Evolutionary conservation across 768 basidiomycete species (phyloP), one percentile per base, ranked within the genome.

Genomic region (Auriscalpium microsporum): DNA sequence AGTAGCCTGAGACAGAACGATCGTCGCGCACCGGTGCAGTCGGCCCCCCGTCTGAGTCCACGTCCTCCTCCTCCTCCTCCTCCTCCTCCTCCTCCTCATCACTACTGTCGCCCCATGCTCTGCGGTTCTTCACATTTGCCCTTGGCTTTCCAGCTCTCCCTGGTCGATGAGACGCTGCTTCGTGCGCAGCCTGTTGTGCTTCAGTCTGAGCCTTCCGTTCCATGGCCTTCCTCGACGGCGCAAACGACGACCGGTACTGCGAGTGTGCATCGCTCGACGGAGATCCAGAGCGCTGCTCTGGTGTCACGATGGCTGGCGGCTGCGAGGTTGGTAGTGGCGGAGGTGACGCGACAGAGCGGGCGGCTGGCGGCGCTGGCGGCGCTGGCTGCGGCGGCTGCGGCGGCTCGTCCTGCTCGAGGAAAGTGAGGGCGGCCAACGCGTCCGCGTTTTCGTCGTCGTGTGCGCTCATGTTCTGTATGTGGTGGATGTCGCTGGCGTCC

Each of bases 121-220:
- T 68, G 10, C 58, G 53, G 50, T 67, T 72, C 35, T 71, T 68
- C 17, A 77, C 73, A 62, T 78, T 75, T n/a, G 71, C 73, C 61
- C 62, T 69, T 60, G 64, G 63, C 62, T 59, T 71, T 36, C 69
- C 76, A 35, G 68, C 75, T 65, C 84, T 75, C 52, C 86, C 94
- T 46, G 86, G 94, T 63, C 80, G 81, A 55, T 84, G 82, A 45
- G 76, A 80, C 10, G 88, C 91, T 42, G 87, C 87, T 45, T 91
- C 81, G 35, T 86, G 81, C 1, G 90, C 90, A 46, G 82, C 86
- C 64, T 91, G 87, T 61, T 90, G 87, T 10, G 87, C 90, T 64
- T 94, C 84, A 13, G 80, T 77, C 65, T 87, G 90, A 8, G 89
- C 87, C 63, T 88, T 87, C 52, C 95, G 79, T 65, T 97, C 86